Percentiles rank a stretch among this genome's conserved stretches.
These are phyloP conservation scores for Coemansia sp. DNA, from an alignment of 192 early-diverging fungal genomes.

Conservation along the genomic window DNA sequence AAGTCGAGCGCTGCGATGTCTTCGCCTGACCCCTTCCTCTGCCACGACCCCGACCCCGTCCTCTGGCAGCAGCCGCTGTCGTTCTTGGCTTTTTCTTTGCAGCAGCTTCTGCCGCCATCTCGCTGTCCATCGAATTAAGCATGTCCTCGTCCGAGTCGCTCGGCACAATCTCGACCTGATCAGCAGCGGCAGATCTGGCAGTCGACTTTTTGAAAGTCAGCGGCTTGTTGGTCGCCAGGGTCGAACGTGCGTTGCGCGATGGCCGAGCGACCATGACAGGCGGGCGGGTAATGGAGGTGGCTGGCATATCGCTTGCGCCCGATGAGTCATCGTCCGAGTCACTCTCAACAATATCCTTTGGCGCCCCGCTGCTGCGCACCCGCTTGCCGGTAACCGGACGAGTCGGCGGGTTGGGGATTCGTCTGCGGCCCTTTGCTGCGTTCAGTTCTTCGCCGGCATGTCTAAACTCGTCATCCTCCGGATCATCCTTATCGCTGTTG, in stretches of 20 bases:
- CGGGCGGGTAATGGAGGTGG: not conserved
- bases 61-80: constrained; percentile 3
- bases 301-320: not conserved
- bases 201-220: not conserved
- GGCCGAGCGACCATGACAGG: constrained; percentile 18
- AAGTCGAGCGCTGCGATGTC: constrained; percentile 13
- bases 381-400: not conserved
- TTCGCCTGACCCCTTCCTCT: constrained; percentile 11
- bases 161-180: not conserved
- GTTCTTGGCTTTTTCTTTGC: constrained; percentile 11
- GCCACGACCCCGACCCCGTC: constrained; percentile 16
- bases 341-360: not conserved
- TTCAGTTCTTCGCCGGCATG: constrained; percentile 13
- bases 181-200: not conserved
- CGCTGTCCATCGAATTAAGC: not conserved
- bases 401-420: not conserved
- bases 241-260: constrained; percentile 40
- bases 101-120: not conserved
- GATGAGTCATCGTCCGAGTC: not conserved
- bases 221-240: constrained; percentile 3
- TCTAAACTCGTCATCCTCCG: constrained; percentile 18
- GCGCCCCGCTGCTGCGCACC: not conserved
- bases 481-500: constrained; percentile 2
- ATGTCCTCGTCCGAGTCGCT: constrained; percentile 2
- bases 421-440: constrained; percentile 2